Evolutionary conservation across 805 yeast species (phyloP).

Genomic region (Candida insectalens): DNA sequence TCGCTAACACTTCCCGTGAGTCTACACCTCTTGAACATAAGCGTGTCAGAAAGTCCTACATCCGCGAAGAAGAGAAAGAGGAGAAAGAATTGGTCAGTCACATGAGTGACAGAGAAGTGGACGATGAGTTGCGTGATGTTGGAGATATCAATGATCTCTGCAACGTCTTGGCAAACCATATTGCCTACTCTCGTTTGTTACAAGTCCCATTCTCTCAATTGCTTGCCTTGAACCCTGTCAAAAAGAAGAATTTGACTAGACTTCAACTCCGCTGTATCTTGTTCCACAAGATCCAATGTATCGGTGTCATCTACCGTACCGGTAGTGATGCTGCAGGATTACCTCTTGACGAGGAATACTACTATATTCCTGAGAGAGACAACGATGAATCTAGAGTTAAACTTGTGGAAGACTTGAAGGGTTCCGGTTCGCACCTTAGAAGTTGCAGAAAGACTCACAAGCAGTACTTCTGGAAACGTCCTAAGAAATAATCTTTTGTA

Average conservation of each 20-base stretch:
- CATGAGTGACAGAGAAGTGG: constrained; percentile 18
- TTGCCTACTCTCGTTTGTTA: constrained; percentile 82
- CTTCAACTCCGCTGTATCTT: constrained; percentile 36
- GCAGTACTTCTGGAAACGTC: constrained; percentile 70
- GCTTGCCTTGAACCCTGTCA: constrained; percentile 44
- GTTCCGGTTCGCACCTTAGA: constrained; percentile 65
- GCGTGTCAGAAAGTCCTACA: constrained; percentile 3
- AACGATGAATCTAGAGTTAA: constrained; percentile 56
- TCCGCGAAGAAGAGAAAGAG: constrained; percentile 3
- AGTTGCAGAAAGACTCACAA: constrained; percentile 91
- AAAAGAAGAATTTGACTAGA: constrained; percentile 35
- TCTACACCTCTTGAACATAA: not conserved
- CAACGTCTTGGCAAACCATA: constrained; percentile 66
- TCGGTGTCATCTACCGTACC: constrained; percentile 81
- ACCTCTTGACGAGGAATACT: constrained; percentile 87
- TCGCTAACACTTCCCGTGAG: not conserved
- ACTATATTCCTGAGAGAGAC: constrained; percentile 81
- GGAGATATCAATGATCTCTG: constrained; percentile 41
- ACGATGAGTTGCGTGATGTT: constrained; percentile 22
- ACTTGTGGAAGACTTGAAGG: constrained; percentile 69
- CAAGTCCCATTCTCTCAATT: constrained; percentile 79
- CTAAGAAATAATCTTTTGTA: constrained; percentile 26
- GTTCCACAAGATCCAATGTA: constrained; percentile 38
- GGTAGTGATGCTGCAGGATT: constrained; percentile 98
- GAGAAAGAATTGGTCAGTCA: constrained; percentile 4